These are phyloP conservation scores for Salix arbutifolia DNA, from an alignment of 345 rosid genomes.

Conservation along the genomic window DNA sequence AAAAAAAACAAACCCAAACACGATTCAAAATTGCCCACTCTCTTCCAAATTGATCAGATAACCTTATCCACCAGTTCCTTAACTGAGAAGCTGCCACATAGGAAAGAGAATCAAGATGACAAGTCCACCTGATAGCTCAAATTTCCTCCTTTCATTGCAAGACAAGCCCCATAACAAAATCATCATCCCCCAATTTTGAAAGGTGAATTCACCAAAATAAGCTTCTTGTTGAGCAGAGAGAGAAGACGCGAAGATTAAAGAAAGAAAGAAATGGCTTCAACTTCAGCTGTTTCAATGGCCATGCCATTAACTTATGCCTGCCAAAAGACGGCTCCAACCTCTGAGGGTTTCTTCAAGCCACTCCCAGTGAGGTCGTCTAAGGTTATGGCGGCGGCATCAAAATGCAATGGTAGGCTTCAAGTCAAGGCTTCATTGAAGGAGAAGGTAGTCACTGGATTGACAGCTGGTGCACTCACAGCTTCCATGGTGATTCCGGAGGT, in stretches of 20 bases:
- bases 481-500: conserved; percentile 73
- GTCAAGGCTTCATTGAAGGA: conserved; percentile 67
- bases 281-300: conserved; percentile 70
- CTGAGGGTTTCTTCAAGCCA: conserved; percentile 51
- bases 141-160: conserved; percentile 39
- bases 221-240: background rate
- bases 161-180: conserved; percentile 5
- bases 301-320: conserved; percentile 42
- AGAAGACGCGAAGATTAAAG: background rate
- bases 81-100: conserved; percentile 52
- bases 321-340: conserved; percentile 40
- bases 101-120: conserved; percentile 33
- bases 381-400: conserved; percentile 27
- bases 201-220: background rate
- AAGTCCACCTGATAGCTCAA: conserved; percentile 20
- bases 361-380: conserved; percentile 47
- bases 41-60: conserved; percentile 36
- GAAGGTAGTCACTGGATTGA: conserved; percentile 64
- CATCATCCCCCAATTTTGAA: conserved; percentile 6
- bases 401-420: conserved; percentile 28
- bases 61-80: conserved; percentile 51
- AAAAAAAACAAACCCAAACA: no score
- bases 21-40: background rate
- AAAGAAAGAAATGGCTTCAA: conserved; percentile 52
- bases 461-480: conserved; percentile 70